A percentile compares a stretch with the other conserved stretches of the same genome.
phyloP scores from a whole-genome alignment of 257 asterid genomes.

The Penstemon eatonii region DNA sequence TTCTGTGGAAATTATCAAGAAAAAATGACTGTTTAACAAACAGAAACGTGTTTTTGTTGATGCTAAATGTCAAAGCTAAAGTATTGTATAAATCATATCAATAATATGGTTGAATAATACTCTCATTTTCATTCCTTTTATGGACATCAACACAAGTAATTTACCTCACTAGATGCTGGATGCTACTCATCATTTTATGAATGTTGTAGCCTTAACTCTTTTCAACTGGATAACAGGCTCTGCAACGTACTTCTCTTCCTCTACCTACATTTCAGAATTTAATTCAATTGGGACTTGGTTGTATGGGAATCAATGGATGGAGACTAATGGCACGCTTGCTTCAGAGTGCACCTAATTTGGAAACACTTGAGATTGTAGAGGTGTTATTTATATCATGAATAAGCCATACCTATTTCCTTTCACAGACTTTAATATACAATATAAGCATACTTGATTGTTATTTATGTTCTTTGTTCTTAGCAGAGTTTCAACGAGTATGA shows the following conservation, averaged over 20 bases:
- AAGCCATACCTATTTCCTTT: neutral
- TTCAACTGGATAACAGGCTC: neutral
- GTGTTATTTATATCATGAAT: neutral
- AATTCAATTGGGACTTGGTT: neutral
- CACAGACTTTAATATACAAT: neutral
- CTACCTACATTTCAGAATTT: conserved; percentile 9
- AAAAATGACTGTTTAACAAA: too few relatives aligned
- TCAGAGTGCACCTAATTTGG: conserved; percentile 1
- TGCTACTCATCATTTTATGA: too few relatives aligned
- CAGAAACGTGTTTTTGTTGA: too few relatives aligned
- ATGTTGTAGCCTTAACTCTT: too few relatives aligned
- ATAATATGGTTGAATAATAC: too few relatives aligned
- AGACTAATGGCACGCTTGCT: neutral
- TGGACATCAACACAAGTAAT: too few relatives aligned
- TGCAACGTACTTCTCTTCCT: neutral
- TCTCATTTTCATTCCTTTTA: too few relatives aligned
- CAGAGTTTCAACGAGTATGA: neutral
- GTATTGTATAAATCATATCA: too few relatives aligned
- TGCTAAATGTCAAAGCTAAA: too few relatives aligned
- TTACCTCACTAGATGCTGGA: too few relatives aligned
- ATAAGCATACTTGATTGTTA: neutral
- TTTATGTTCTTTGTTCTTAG: neutral
- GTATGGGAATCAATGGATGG: neutral
- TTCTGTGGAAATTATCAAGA: too few relatives aligned
- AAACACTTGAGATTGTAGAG: neutral